These are phyloP conservation scores for Phytopythium vexans DNA, from an alignment of 352 stramenopile species.

Conservation along the genomic window DNA sequence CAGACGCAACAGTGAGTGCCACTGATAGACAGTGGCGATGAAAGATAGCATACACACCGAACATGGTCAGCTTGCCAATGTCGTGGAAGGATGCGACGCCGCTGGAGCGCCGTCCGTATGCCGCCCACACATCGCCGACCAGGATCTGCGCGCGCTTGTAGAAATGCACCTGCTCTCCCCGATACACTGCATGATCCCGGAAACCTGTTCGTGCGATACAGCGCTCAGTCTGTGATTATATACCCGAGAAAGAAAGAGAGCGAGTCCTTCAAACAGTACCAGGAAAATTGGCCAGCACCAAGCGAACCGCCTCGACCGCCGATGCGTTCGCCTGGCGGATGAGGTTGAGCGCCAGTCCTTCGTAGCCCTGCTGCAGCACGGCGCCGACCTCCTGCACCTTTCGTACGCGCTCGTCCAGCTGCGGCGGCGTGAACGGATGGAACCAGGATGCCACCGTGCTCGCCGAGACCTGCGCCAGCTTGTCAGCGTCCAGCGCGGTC, in stretches of 20 bases:
- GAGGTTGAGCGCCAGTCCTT: constrained; percentile 47
- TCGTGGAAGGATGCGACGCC: constrained; percentile 70
- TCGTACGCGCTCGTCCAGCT: constrained; percentile 55
- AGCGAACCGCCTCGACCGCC: constrained; percentile 54
- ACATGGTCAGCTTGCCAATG: constrained; percentile 87
- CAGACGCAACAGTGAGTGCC: neutral
- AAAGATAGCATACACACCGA: constrained; percentile 32
- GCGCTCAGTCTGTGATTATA: neutral
- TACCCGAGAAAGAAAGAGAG: neutral
- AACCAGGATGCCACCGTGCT: constrained; percentile 61
- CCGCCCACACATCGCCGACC: constrained; percentile 83
- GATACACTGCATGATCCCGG: constrained; percentile 81
- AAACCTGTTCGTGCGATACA: constrained; percentile 33
- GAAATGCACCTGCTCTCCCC: constrained; percentile 80
- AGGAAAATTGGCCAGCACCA: constrained; percentile 72
- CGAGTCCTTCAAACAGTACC: constrained; percentile 9
- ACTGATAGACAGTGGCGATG: neutral
- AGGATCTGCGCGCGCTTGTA: constrained; percentile 91
- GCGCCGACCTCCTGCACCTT: constrained; percentile 59
- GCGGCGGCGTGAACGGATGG: constrained; percentile 51
- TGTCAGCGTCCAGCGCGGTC: constrained; percentile 50
- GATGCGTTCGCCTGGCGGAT: constrained; percentile 47
- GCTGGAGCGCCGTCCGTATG: constrained; percentile 57
- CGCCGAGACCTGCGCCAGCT: constrained; percentile 35
- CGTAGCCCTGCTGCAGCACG: constrained; percentile 46